phyloP scores from a whole-genome alignment of 1,284 basidiomycete species.

The Waitea zeae region DNA sequence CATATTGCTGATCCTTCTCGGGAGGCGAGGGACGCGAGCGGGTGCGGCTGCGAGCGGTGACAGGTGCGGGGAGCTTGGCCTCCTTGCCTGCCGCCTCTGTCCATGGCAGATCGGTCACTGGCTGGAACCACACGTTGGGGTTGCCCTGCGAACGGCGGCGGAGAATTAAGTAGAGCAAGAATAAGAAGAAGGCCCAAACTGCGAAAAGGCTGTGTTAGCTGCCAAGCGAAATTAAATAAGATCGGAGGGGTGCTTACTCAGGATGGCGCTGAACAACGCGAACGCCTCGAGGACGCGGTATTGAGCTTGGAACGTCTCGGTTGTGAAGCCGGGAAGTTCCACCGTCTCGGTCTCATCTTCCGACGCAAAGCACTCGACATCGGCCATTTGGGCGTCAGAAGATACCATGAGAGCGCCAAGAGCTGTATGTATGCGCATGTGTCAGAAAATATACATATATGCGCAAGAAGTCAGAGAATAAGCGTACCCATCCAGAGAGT shows the following conservation, averaged over 20 bases:
- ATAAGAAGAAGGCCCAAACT: constrained; percentile 47
- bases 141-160: constrained; percentile 47
- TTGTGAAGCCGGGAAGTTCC: constrained; percentile 41
- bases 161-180: constrained; percentile 45
- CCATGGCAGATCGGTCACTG: constrained; percentile 59
- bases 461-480: too few relatives aligned
- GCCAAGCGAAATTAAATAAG: too few relatives aligned
- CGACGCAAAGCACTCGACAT: constrained; percentile 60
- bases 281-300: constrained; percentile 65
- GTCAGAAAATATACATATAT: constrained; percentile 4
- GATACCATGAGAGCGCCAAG: constrained; percentile 54
- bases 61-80: constrained; percentile 16
- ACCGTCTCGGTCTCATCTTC: constrained; percentile 30
- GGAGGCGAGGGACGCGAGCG: constrained; percentile 9
- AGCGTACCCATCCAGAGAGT: constrained; percentile 70
- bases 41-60: constrained; percentile 15
- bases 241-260: constrained; percentile 37
- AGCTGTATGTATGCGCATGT: too few relatives aligned
- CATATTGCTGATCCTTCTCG: too few relatives aligned
- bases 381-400: constrained; percentile 56
- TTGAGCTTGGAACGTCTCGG: constrained; percentile 63
- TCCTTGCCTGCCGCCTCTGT: constrained; percentile 26
- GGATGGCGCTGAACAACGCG: constrained; percentile 54
- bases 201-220: constrained; percentile 9
- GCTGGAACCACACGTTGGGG: constrained; percentile 54